phyloP scores from a whole-genome alignment of 108 stramenopile genomes.

The Discostella stelligeroides region DNA sequence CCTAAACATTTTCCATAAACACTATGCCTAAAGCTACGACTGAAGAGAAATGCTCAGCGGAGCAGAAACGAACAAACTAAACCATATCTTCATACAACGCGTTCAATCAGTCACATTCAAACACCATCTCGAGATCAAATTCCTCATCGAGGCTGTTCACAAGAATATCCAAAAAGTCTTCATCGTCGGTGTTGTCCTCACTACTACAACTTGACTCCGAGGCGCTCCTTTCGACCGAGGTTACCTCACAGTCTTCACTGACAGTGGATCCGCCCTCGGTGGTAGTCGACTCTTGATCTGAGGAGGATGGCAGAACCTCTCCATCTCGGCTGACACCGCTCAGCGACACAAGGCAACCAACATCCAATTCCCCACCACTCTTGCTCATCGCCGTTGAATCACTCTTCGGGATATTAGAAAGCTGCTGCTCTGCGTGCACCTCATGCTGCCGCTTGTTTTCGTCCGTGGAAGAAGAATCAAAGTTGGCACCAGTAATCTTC shows the following conservation, averaged over 20 bases:
- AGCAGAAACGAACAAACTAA: no score
- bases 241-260: not conserved
- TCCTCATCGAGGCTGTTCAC: conserved; percentile 37
- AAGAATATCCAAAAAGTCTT: conserved; percentile 42
- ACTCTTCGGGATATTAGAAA: not conserved
- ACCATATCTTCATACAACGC: no score
- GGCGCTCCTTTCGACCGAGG: not conserved
- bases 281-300: not conserved
- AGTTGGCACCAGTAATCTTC: conserved; percentile 52
- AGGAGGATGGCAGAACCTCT: not conserved
- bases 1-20: no score
- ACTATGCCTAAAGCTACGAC: not conserved
- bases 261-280: not conserved
- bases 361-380: not conserved
- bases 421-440: not conserved
- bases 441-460: not conserved
- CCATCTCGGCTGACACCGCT: not conserved
- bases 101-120: not conserved
- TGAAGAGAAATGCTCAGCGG: no score
- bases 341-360: not conserved
- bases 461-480: conserved; percentile 15
- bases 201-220: not conserved
- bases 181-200: conserved; percentile 14
- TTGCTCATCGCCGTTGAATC: conserved; percentile 11
- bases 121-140: conserved; percentile 28